Conservation (phyloP, 768 basidiomycete genomes). For the Lentinula sp. region DNA sequence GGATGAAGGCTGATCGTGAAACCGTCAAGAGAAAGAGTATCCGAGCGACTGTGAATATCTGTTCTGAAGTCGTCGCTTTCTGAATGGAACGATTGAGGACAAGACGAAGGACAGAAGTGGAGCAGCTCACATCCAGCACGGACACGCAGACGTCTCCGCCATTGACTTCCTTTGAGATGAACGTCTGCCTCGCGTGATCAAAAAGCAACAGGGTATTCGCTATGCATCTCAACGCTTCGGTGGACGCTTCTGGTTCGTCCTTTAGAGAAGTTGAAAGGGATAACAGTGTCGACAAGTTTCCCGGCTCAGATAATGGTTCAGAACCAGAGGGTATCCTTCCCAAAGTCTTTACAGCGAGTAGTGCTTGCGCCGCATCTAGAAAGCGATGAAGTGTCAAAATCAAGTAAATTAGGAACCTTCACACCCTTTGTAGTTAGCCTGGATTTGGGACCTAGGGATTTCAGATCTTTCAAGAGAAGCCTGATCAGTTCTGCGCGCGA, state of each 20-base stretch:
- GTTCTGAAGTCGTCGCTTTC: constrained; percentile 58
- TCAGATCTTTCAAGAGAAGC: constrained; percentile 55
- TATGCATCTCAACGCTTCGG: constrained; percentile 68
- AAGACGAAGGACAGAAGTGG: neutral
- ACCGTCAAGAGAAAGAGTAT: constrained; percentile 73
- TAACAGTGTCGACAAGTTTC: constrained; percentile 55
- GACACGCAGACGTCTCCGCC: constrained; percentile 54
- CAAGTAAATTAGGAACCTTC: constrained; percentile 8
- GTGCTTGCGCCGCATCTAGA: constrained; percentile 63
- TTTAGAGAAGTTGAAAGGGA: constrained; percentile 46
- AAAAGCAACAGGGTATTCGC: constrained; percentile 77
- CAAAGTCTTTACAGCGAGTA: constrained; percentile 69
- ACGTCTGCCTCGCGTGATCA: constrained; percentile 52
- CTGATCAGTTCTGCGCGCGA: constrained; percentile 53
- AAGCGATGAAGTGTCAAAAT: neutral
- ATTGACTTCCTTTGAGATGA: constrained; percentile 51
- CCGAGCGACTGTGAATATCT: constrained; percentile 68
- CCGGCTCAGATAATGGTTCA: constrained; percentile 43
- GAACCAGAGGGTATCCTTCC: constrained; percentile 71
- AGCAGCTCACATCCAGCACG: constrained; percentile 50
- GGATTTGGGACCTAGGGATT: constrained; percentile 32
- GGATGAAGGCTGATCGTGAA: constrained; percentile 43
- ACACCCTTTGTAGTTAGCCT: constrained; percentile 54
- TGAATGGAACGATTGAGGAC: constrained; percentile 19
- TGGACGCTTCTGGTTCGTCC: constrained; percentile 51